These are phyloP conservation scores for Myriosclerotinia duriaeana DNA, from an alignment of 2,329 filamentous ascomycete species.

Conservation along the genomic window DNA sequence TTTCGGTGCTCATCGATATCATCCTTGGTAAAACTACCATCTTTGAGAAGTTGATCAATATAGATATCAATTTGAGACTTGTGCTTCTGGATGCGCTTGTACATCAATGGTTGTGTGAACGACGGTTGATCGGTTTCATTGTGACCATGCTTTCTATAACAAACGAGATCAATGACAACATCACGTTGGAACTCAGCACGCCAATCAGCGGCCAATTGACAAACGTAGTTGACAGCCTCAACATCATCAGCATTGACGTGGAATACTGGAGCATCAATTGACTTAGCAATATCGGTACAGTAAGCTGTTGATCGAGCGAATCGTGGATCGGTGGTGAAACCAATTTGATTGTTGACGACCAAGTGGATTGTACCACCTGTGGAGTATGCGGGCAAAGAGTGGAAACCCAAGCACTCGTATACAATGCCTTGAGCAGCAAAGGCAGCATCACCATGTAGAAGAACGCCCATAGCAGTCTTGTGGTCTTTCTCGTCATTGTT, in stretches of 20 bases:
- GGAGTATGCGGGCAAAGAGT: conserved; percentile 91
- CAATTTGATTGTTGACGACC: conserved; percentile 99
- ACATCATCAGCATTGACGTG: conserved; percentile 99
- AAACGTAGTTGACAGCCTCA: conserved; percentile 97
- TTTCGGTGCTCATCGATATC: conserved; percentile 99
- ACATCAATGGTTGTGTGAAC: conserved; percentile 99
- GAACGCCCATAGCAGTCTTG: conserved; percentile 87
- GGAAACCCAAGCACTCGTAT: conserved; percentile 98
- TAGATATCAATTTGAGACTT: conserved; percentile 87
- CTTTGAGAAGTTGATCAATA: conserved; percentile 82
- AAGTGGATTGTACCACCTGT: conserved; percentile 97
- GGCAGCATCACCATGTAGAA: conserved; percentile 95
- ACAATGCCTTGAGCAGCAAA: conserved; percentile 96
- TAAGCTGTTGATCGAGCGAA: conserved; percentile 97
- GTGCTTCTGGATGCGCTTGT: conserved; percentile 91
- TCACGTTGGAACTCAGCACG: conserved; percentile 98
- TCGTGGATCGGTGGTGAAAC: conserved; percentile 97
- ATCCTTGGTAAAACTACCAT: conserved; percentile 94
- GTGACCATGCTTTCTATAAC: conserved; percentile 98
- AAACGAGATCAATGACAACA: conserved; percentile 96
- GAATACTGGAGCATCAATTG: conserved; percentile 97
- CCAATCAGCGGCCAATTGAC: conserved; percentile 95
- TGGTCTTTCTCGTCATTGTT: conserved; percentile 94
- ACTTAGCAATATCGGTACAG: conserved; percentile 99
- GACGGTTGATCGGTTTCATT: conserved; percentile 99